Evolutionary conservation across 176 grass and related monocot species (phyloP).

Genomic region (Coix lacrymajobi): DNA sequence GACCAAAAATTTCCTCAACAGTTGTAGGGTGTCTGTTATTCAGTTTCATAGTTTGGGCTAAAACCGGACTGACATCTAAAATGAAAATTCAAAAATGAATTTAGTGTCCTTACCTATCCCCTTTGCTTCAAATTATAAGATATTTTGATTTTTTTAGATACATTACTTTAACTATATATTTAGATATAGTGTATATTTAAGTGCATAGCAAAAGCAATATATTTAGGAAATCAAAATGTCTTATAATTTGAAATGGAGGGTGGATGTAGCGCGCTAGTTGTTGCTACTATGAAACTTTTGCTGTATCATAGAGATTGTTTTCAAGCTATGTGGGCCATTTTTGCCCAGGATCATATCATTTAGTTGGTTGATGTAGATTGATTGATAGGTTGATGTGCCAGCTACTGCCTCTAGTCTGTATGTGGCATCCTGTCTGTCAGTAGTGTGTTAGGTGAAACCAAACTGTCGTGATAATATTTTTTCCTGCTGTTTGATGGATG

Average conservation of each 20-base stretch:
- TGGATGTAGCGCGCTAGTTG: not conserved
- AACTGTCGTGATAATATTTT: constrained; percentile 3
- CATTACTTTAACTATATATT: not conserved
- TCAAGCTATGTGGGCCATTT: not conserved
- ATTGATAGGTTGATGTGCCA: constrained; percentile 27
- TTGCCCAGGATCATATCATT: constrained; percentile 1
- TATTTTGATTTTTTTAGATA: not conserved
- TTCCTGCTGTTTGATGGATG: not conserved
- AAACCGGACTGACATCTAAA: not conserved
- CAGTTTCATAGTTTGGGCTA: not conserved
- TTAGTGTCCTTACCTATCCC: not conserved
- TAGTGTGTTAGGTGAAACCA: constrained; percentile 31
- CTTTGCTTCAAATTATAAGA: not conserved
- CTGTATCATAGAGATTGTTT: not conserved
- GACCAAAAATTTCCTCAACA: not conserved
- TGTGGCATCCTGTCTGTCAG: constrained; percentile 19
- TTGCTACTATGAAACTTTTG: not conserved
- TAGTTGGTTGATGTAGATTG: constrained; percentile 9
- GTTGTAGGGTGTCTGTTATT: not conserved
- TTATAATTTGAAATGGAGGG: not conserved
- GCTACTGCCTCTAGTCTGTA: constrained; percentile 25
- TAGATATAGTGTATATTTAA: not conserved
- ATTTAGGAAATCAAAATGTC: not conserved
- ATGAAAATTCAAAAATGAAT: not conserved
- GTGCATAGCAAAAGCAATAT: not conserved